phyloP scores from a whole-genome alignment of 495 filamentous ascomycete genomes.

The Tuber umbilicatum region DNA sequence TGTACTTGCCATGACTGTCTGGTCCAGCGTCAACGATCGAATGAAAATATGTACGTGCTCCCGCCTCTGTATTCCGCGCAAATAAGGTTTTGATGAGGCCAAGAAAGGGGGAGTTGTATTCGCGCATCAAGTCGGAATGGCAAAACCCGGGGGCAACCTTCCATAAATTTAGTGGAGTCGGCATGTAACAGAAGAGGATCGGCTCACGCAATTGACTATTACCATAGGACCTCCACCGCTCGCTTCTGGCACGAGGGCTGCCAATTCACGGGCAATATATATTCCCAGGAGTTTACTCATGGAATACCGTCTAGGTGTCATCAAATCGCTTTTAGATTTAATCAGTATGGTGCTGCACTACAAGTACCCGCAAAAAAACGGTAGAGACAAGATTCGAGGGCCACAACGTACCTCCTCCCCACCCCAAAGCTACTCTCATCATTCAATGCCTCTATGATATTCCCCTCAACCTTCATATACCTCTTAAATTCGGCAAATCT shows the following conservation, averaged over 20 bases:
- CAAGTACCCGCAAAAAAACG: neutral
- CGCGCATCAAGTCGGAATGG: slow-evolving; percentile 45
- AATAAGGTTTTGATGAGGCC: slow-evolving; percentile 19
- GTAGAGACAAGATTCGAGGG: neutral
- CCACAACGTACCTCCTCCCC: neutral
- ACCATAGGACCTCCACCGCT: slow-evolving; percentile 36
- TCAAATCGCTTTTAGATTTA: neutral
- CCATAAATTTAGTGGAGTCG: neutral
- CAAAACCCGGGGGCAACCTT: slow-evolving; percentile 51
- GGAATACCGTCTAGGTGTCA: slow-evolving; percentile 43
- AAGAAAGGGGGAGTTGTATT: slow-evolving; percentile 18
- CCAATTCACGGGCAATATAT: slow-evolving; percentile 48
- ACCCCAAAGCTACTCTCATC: slow-evolving; percentile 32
- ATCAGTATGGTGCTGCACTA: neutral
- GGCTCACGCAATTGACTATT: slow-evolving; percentile 47
- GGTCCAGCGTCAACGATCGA: slow-evolving; percentile 39
- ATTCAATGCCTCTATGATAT: slow-evolving; percentile 43
- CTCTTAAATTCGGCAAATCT: slow-evolving; percentile 40
- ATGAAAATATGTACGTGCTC: slow-evolving; percentile 47
- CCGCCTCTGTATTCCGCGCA: slow-evolving; percentile 48
- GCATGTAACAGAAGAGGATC: neutral
- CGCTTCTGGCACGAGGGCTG: slow-evolving; percentile 36
- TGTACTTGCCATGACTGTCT: slow-evolving; percentile 50
- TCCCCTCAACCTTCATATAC: slow-evolving; percentile 39
- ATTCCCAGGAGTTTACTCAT: slow-evolving; percentile 52